These are phyloP conservation scores for Globisporangium apiculatum DNA, from an alignment of 352 stramenopile genomes.

Conservation along the genomic window DNA sequence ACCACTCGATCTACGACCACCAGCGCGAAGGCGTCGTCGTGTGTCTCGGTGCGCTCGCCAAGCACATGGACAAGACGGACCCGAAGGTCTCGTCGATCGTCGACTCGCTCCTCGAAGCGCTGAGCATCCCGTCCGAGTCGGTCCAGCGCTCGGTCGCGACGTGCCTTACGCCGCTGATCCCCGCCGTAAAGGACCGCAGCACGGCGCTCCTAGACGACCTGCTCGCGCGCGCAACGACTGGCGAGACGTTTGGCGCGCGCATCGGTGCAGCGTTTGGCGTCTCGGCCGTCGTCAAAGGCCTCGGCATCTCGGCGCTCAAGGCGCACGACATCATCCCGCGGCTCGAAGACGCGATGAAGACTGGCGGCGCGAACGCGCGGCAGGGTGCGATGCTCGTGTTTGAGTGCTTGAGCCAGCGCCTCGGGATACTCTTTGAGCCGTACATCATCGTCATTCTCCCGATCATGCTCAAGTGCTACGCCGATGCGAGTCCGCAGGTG, in stretches of 20 bases:
- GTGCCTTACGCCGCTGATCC: constrained; percentile 87
- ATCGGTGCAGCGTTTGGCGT: constrained; percentile 96
- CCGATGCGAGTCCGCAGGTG: constrained; percentile 94
- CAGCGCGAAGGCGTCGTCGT: constrained; percentile 89
- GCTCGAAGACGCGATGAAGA: constrained; percentile 80
- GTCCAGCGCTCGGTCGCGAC: constrained; percentile 90
- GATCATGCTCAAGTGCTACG: constrained; percentile 97
- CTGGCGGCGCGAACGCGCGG: constrained; percentile 63
- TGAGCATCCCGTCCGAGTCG: constrained; percentile 90
- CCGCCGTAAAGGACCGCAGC: constrained; percentile 70
- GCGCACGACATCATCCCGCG: constrained; percentile 95
- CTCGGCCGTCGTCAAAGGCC: constrained; percentile 97
- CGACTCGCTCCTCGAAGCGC: constrained; percentile 78
- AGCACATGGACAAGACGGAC: constrained; percentile 86
- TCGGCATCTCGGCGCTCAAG: constrained; percentile 98
- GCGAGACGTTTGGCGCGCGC: constrained; percentile 82
- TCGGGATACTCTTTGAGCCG: constrained; percentile 98
- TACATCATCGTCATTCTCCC: constrained; percentile 98
- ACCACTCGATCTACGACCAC: constrained; percentile 70
- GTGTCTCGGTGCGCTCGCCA: constrained; percentile 83
- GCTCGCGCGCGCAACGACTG: constrained; percentile 57
- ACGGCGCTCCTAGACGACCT: constrained; percentile 69
- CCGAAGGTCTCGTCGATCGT: constrained; percentile 87
- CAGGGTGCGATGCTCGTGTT: constrained; percentile 96
- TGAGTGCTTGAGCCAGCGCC: constrained; percentile 93